phyloP scores from a whole-genome alignment of 495 filamentous ascomycete species.

The Trichoderma gamsii region DNA sequence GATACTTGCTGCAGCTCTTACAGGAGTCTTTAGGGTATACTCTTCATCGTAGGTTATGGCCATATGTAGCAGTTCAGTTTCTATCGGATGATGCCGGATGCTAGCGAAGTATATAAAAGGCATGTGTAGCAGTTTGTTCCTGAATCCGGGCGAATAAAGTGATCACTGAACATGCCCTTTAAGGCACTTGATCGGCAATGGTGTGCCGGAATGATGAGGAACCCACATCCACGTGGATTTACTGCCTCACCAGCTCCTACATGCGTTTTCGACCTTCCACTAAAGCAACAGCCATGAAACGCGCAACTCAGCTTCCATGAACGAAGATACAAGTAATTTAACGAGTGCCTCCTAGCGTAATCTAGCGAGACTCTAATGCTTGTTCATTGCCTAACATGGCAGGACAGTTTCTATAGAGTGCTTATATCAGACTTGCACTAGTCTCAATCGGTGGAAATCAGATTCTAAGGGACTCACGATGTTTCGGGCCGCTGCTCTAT shows the following conservation, averaged over 20 bases:
- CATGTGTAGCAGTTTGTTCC: no score
- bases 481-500: background rate
- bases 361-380: background rate
- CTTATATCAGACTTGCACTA: background rate
- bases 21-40: no score
- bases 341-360: background rate
- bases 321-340: background rate
- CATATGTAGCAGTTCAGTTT: no score
- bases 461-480: background rate
- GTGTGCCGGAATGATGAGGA: no score
- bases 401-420: slow-evolving; percentile 3
- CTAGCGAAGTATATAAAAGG: no score
- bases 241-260: background rate
- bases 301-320: background rate
- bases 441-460: background rate
- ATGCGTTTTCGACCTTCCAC: background rate
- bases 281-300: background rate
- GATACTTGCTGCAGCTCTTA: no score
- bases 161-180: no score
- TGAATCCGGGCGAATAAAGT: no score
- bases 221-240: no score
- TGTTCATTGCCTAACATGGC: background rate
- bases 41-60: no score
- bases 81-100: no score
- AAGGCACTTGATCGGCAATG: no score